Conservation (phyloP, 768 basidiomycete species). For the Sarcomyxa edulis region DNA sequence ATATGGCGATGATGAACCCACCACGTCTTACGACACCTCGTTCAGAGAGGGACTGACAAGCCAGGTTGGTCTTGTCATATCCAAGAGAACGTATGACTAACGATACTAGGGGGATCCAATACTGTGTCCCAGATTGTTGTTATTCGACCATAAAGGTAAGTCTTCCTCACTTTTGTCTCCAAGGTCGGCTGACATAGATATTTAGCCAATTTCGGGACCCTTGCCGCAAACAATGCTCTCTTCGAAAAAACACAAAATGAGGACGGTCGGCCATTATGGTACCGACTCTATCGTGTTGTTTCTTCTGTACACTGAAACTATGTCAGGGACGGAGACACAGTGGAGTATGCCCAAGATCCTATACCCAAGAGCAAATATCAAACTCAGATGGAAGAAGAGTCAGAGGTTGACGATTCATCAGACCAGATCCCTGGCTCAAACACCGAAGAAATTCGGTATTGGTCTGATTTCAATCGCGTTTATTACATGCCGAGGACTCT, state of each 20-base stretch:
- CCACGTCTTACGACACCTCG: slow-evolving; percentile 51
- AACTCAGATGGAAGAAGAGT: slow-evolving; percentile 25
- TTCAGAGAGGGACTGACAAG: slow-evolving; percentile 56
- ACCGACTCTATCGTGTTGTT: neutral
- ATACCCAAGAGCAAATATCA: slow-evolving; percentile 57
- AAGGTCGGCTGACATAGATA: slow-evolving; percentile 2
- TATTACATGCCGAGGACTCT: slow-evolving; percentile 62
- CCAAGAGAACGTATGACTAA: neutral
- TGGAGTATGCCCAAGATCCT: slow-evolving; percentile 46
- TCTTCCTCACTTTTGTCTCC: slow-evolving; percentile 3
- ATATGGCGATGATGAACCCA: slow-evolving; percentile 36
- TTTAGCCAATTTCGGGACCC: slow-evolving; percentile 62
- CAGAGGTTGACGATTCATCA: slow-evolving; percentile 9
- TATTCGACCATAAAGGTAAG: slow-evolving; percentile 65
- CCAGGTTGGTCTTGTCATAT: slow-evolving; percentile 32
- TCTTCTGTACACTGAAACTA: slow-evolving; percentile 3
- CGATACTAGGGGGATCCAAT: slow-evolving; percentile 35
- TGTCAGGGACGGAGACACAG: slow-evolving; percentile 42
- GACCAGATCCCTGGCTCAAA: slow-evolving; percentile 4
- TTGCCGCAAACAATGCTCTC: slow-evolving; percentile 37
- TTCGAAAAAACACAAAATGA: slow-evolving; percentile 25
- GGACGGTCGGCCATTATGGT: slow-evolving; percentile 1
- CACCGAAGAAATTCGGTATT: slow-evolving; percentile 36
- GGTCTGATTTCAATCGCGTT: slow-evolving; percentile 66
- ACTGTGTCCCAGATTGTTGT: slow-evolving; percentile 58